Base-by-base conservation (phyloP, 768 basidiomycete species). In the Tricholoma furcatifolium region DNA sequence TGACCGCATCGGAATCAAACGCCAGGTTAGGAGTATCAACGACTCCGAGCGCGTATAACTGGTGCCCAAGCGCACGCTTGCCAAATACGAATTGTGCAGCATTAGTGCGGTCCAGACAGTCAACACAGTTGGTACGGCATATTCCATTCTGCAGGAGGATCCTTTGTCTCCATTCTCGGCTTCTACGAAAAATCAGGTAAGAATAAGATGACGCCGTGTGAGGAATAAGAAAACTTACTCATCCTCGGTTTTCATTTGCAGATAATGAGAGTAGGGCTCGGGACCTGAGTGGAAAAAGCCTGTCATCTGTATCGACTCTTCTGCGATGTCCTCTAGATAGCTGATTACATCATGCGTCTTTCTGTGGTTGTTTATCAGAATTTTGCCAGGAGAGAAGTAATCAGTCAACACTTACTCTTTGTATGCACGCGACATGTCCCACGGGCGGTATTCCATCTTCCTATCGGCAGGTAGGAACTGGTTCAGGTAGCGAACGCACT, bases 11-110 rank as follows among this genome's bases (percentile, higher is more conserved):
- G 9, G 90, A 93, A 62, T 96, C 93, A 63, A 96, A 96, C 0
- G 85, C 81, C 34, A 99, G 74, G 62, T 93, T 85, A 0, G 96
- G 94, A 52, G 75, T 84, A 17, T 87, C 84, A 7, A 97, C 85
- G 14, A 98, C 79, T 0, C 97, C 97, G 3, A 99, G 82, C 0
- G 94, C 95, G 66, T 96, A 92, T 7, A 99, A 77, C 65, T 99
- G 97, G 67, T 98, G 94, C 0, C 94, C 95, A 15, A 99, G 74
- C 0, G 91, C 97, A 18, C 91, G 85, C 67, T 97, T 96, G 2
- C 93, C 97, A 54, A 98, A 95, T 1, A 96, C 93, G 64, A 98
- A 98, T 63, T 98, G 95, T 0, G 93, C 93, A 3, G 93, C 93
- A 61, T 98, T 98, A 3, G 96, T 98, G 10, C 96, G 84, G 68